phyloP scores from a whole-genome alignment of 2,329 filamentous ascomycete species.

The Penicillium vulpinum region DNA sequence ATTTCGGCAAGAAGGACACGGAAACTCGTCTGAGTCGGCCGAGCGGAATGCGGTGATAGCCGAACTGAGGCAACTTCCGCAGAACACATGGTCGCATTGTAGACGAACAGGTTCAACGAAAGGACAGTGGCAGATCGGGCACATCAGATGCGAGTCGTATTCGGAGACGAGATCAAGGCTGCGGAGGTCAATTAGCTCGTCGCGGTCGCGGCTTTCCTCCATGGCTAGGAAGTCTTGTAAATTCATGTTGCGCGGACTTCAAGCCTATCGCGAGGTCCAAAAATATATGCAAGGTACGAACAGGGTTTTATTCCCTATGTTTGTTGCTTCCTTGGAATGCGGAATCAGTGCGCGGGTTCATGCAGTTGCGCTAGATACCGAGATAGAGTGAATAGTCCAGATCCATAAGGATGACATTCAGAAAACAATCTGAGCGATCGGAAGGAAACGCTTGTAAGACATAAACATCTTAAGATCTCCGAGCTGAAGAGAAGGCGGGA shows the following conservation, averaged over 20 bases:
- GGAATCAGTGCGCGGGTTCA: constrained; percentile 15
- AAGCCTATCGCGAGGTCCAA: neutral
- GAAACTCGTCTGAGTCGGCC: constrained; percentile 38
- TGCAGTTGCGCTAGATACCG: constrained; percentile 19
- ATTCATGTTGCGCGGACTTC: constrained; percentile 26
- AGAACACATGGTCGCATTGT: constrained; percentile 65
- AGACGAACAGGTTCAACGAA: constrained; percentile 60
- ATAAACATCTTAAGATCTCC: neutral
- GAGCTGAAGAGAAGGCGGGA: constrained; percentile 12
- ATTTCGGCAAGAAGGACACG: constrained; percentile 60
- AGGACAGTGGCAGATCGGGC: constrained; percentile 64
- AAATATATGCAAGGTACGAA: neutral
- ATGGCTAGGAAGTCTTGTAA: constrained; percentile 35
- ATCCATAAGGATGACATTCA: constrained; percentile 27
- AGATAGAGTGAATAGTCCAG: constrained; percentile 13
- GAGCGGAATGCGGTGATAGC: constrained; percentile 44
- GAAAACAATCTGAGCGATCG: constrained; percentile 1
- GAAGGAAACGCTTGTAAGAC: constrained; percentile 2
- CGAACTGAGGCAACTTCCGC: constrained; percentile 57
- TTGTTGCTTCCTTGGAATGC: constrained; percentile 5
- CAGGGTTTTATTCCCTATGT: neutral
- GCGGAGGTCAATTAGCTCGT: constrained; percentile 54
- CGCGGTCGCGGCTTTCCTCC: constrained; percentile 29
- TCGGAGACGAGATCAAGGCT: constrained; percentile 58
- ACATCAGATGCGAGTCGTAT: constrained; percentile 62